Percentiles rank a stretch among this genome's conserved stretches.
Conservation (phyloP, 1,284 basidiomycete genomes). For the Irpex rosettiformis region DNA sequence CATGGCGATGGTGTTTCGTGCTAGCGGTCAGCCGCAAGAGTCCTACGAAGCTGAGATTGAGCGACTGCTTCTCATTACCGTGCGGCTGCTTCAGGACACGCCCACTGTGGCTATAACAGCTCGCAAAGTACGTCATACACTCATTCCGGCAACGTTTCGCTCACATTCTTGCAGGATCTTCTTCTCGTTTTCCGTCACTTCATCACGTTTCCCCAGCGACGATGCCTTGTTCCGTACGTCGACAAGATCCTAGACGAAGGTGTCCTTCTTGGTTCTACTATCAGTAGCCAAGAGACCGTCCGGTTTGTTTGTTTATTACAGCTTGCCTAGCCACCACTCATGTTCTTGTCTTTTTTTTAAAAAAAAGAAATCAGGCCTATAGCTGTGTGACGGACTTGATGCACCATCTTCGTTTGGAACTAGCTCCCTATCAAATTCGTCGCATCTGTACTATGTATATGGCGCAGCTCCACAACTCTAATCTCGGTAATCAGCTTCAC, state of each 20-base stretch:
- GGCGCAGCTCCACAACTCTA: conserved; percentile 87
- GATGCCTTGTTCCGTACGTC: conserved; percentile 80
- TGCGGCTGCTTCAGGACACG: conserved; percentile 92
- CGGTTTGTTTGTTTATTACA: conserved; percentile 40
- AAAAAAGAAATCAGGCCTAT: conserved; percentile 52
- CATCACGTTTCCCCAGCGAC: conserved; percentile 77
- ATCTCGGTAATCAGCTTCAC: conserved; percentile 80
- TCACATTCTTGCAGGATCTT: conserved; percentile 63
- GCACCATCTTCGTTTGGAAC: conserved; percentile 86
- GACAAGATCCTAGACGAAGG: conserved; percentile 91
- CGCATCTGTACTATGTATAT: conserved; percentile 86
- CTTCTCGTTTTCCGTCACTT: conserved; percentile 94
- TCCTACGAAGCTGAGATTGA: conserved; percentile 75
- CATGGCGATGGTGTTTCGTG: conserved; percentile 78
- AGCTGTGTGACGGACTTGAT: conserved; percentile 92
- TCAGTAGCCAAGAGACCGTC: conserved; percentile 80
- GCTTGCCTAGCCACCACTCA: not conserved
- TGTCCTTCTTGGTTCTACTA: conserved; percentile 85
- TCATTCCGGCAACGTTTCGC: conserved; percentile 1
- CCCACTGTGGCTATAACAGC: conserved; percentile 84
- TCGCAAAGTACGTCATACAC: conserved; percentile 56
- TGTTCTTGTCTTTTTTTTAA: not conserved
- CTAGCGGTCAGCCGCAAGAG: conserved; percentile 60
- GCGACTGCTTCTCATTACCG: conserved; percentile 75
- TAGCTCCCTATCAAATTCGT: conserved; percentile 76